Evolutionary conservation across 805 yeast genomes (phyloP).

Genomic region (Suhomyces pyralidae): DNA sequence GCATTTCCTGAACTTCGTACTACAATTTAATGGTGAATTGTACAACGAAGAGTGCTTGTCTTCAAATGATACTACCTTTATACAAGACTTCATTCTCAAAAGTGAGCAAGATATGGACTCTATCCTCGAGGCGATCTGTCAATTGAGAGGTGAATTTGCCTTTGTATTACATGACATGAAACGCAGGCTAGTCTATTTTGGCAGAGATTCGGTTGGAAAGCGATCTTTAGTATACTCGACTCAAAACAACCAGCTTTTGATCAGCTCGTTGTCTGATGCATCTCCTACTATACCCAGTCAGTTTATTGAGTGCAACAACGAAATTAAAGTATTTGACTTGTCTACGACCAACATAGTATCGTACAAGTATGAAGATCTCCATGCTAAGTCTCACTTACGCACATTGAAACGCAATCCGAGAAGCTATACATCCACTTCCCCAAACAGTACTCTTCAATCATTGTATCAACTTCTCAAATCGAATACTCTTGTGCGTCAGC

Average conservation of each 20-base stretch:
- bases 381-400: background rate
- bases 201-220: constrained; percentile 80
- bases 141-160: constrained; percentile 82
- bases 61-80: constrained; percentile 62
- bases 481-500: constrained; percentile 51
- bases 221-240: constrained; percentile 60
- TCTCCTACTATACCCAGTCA: constrained; percentile 10
- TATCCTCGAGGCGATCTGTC: constrained; percentile 39
- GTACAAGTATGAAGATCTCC: background rate
- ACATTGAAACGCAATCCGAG: background rate
- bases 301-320: constrained; percentile 56
- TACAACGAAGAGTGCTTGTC: constrained; percentile 56
- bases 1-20: constrained; percentile 20
- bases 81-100: constrained; percentile 28
- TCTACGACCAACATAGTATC: background rate
- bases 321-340: constrained; percentile 44
- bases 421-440: background rate
- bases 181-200: constrained; percentile 56
- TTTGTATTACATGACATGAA: constrained; percentile 48
- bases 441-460: background rate
- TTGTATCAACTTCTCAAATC: constrained; percentile 24
- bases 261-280: constrained; percentile 31
- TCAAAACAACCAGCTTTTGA: constrained; percentile 31
- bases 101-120: constrained; percentile 20
- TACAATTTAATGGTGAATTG: constrained; percentile 91